phyloP scores from a whole-genome alignment of 192 early-diverging fungal genomes.

The Podila minutissima region DNA sequence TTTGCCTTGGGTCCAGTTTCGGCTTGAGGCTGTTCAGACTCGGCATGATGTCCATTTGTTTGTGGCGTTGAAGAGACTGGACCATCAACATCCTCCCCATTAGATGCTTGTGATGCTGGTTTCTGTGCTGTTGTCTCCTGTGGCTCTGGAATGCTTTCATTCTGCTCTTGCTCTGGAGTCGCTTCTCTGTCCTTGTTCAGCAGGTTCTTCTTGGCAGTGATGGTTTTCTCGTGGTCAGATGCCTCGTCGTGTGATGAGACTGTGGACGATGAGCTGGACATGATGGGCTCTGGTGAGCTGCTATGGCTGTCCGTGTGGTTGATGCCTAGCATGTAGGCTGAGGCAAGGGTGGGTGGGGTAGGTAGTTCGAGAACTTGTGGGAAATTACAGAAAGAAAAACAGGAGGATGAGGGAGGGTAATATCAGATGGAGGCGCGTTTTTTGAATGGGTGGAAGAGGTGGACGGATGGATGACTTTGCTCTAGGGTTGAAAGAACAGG shows the following conservation, averaged over 20 bases:
- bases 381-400: no score
- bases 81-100: neutral
- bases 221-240: neutral
- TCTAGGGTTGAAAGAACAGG: neutral
- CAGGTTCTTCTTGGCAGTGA: neutral
- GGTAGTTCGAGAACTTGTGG: no score
- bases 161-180: neutral
- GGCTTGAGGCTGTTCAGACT: neutral
- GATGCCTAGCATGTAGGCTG: slow-evolving; percentile 36
- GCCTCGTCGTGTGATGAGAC: neutral
- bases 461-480: neutral
- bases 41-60: neutral
- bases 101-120: neutral
- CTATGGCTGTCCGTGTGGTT: slow-evolving; percentile 16
- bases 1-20: no score
- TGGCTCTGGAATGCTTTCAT: neutral
- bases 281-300: slow-evolving; percentile 8
- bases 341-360: neutral
- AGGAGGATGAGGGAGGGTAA: no score
- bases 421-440: no score
- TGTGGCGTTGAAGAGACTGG: neutral
- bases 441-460: neutral
- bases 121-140: neutral
- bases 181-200: neutral
- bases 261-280: neutral